phyloP scores from a whole-genome alignment of 225 moss, liverwort and hornwort genomes.

The Pseudoscleropodium purum region DNA sequence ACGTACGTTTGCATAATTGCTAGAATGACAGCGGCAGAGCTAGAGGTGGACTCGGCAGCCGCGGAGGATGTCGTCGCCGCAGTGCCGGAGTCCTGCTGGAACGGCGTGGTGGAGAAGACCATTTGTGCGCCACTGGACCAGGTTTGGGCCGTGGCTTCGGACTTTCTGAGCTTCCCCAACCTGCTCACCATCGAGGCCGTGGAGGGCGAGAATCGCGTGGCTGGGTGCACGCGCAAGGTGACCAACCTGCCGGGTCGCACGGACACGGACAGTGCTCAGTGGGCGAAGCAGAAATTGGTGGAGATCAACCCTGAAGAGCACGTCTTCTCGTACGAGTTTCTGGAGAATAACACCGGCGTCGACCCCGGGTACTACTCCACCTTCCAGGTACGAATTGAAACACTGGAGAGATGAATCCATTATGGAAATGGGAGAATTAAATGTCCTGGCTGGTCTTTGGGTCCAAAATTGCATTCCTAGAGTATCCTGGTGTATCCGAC shows the following conservation, averaged over 20 bases:
- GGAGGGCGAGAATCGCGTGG: constrained; percentile 39
- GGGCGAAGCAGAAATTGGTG: constrained; percentile 51
- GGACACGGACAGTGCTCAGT: constrained; percentile 33
- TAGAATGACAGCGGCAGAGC: neutral
- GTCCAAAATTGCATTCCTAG: neutral
- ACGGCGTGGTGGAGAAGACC: constrained; percentile 45
- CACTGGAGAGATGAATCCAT: neutral
- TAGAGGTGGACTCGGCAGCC: neutral
- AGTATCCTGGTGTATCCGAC: neutral
- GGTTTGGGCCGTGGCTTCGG: constrained; percentile 51
- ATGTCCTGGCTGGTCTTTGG: neutral
- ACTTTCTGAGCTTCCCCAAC: constrained; percentile 42
- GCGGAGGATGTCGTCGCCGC: neutral
- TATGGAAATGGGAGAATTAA: neutral
- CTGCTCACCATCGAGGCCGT: constrained; percentile 42
- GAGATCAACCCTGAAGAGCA: constrained; percentile 36
- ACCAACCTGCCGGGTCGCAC: constrained; percentile 54
- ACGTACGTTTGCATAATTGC: neutral
- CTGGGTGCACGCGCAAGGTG: constrained; percentile 47
- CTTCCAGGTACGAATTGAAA: constrained; percentile 20
- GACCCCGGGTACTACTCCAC: constrained; percentile 54
- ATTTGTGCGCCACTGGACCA: constrained; percentile 38
- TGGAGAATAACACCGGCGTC: constrained; percentile 48
- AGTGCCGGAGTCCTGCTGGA: neutral
- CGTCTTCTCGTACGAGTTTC: constrained; percentile 45